Percentiles rank a stretch among this genome's conserved stretches.
These are phyloP conservation scores for Bauhinia variegata DNA, from an alignment of 306 rosid genomes.

Conservation along the genomic window DNA sequence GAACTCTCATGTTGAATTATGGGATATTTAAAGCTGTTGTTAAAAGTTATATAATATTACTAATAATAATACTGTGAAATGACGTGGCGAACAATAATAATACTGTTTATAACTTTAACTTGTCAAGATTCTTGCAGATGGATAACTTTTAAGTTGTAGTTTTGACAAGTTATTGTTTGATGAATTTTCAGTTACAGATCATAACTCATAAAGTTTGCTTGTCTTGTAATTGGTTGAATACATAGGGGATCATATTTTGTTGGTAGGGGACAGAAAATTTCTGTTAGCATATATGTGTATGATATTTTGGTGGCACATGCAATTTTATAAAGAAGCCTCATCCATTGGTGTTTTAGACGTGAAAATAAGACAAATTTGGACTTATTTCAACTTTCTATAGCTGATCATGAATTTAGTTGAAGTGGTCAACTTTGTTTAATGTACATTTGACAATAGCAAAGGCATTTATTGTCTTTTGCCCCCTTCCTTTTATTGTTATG, in stretches of 20 bases:
- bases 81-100: too few relatives aligned
- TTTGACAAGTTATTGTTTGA: neutral
- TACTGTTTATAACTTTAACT: slow-evolving; percentile 2
- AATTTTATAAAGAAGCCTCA: neutral
- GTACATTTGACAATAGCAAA: too few relatives aligned
- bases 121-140: neutral
- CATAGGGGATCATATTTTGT: neutral
- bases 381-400: too few relatives aligned
- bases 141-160: neutral
- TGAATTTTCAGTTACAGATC: neutral
- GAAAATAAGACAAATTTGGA: neutral
- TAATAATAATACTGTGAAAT: too few relatives aligned
- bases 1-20: slow-evolving; percentile 10
- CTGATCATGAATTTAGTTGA: too few relatives aligned
- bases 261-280: neutral
- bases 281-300: neutral
- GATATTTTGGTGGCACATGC: slow-evolving; percentile 5
- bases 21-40: too few relatives aligned
- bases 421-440: neutral
- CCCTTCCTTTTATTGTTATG: neutral
- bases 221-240: neutral
- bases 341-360: too few relatives aligned
- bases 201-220: neutral
- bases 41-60: too few relatives aligned
- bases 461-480: neutral